phyloP scores from a whole-genome alignment of 2,329 filamentous ascomycete genomes.

The Phialophora chinensis region DNA sequence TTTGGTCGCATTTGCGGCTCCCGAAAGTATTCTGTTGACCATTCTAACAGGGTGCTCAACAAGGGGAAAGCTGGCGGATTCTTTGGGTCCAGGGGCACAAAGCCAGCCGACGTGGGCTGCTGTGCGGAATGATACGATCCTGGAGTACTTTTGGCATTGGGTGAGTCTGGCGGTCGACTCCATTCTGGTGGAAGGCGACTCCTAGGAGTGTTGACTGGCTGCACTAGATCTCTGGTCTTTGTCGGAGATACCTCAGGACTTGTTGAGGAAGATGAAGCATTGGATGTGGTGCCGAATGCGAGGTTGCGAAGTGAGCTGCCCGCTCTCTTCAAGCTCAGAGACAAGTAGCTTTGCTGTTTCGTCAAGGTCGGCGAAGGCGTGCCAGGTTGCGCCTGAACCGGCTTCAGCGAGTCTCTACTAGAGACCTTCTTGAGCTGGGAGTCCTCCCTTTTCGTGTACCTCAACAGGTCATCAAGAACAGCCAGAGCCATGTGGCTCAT shows the following conservation, averaged over 20 bases:
- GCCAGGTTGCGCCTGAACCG: conserved; percentile 44
- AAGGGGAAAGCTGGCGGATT: conserved; percentile 71
- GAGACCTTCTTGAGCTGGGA: conserved; percentile 35
- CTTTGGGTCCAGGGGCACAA: conserved; percentile 63
- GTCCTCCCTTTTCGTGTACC: conserved; percentile 35
- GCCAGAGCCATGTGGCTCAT: conserved; percentile 72
- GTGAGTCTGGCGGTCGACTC: conserved; percentile 73
- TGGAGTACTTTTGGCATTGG: conserved; percentile 68
- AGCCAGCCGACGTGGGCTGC: conserved; percentile 80
- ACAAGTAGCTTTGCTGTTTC: conserved; percentile 66
- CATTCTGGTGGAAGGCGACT: conserved; percentile 63
- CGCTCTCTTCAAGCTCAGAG: conserved; percentile 65
- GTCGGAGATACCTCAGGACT: conserved; percentile 39
- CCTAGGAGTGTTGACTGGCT: conserved; percentile 49
- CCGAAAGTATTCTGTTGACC: conserved; percentile 97
- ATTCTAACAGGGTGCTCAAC: conserved; percentile 84
- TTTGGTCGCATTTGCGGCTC: conserved; percentile 98
- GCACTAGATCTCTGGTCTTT: conserved; percentile 39
- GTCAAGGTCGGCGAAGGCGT: conserved; percentile 57
- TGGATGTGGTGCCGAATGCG: conserved; percentile 54
- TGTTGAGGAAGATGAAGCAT: conserved; percentile 44
- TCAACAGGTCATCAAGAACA: conserved; percentile 73
- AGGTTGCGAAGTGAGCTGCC: conserved; percentile 70
- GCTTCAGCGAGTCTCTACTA: conserved; percentile 35
- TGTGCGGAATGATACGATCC: conserved; percentile 77